Percentiles rank a stretch among this genome's conserved stretches.
These are phyloP conservation scores for Acorus calamus DNA, from an alignment of 106 monocot species.

Conservation along the genomic window DNA sequence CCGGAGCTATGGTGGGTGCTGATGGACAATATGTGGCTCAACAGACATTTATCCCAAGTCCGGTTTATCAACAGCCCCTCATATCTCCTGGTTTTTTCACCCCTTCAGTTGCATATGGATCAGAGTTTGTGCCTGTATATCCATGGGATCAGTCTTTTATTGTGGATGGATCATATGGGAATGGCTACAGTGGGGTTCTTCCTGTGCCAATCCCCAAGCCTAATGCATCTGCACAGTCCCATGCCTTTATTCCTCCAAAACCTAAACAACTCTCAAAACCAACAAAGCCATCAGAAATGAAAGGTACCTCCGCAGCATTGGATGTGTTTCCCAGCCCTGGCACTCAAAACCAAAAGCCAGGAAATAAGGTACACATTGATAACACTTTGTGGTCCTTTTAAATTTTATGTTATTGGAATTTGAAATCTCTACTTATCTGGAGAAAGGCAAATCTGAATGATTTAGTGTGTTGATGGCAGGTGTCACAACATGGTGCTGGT, in stretches of 20 bases:
- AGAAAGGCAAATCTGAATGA: not conserved
- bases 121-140: slow-evolving; percentile 42
- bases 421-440: not conserved
- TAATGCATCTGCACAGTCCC: slow-evolving; percentile 28
- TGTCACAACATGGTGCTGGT: slow-evolving; percentile 1
- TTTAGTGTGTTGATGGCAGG: not conserved
- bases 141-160: slow-evolving; percentile 39
- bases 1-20: slow-evolving; percentile 32
- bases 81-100: slow-evolving; percentile 42
- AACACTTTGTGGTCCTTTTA: too few relatives aligned
- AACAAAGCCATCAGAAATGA: slow-evolving; percentile 11
- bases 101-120: slow-evolving; percentile 47
- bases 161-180: slow-evolving; percentile 22
- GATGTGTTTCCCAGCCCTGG: slow-evolving; percentile 14
- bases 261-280: slow-evolving; percentile 12
- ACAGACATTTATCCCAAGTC: slow-evolving; percentile 33
- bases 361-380: slow-evolving; percentile 24
- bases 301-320: slow-evolving; percentile 22
- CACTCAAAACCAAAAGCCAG: slow-evolving; percentile 31
- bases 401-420: not conserved
- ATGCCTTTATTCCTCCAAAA: slow-evolving; percentile 14
- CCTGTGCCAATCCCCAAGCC: slow-evolving; percentile 16
- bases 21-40: slow-evolving; percentile 66
- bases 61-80: slow-evolving; percentile 26
- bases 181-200: slow-evolving; percentile 20